These are phyloP conservation scores for Ascochyta lentis DNA, from an alignment of 2,329 filamentous ascomycete genomes.

Conservation along the genomic window DNA sequence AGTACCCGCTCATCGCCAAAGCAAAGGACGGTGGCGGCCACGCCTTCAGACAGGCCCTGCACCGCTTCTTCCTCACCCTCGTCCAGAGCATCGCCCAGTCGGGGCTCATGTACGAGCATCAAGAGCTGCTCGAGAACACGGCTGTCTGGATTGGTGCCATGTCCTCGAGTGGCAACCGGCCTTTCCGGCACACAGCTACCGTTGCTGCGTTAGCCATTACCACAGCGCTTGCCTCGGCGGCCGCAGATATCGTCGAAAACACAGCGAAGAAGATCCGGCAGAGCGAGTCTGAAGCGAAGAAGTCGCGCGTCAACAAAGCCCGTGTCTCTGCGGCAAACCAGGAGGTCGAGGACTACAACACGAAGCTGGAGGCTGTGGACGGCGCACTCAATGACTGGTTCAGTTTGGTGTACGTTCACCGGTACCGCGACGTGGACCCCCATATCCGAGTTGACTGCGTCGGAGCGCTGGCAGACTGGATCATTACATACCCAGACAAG, in stretches of 20 bases:
- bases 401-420: conserved; percentile 90
- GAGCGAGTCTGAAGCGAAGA: conserved; percentile 77
- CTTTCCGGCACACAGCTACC: conserved; percentile 93
- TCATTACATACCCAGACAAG: conserved; percentile 79
- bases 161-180: conserved; percentile 84
- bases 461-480: conserved; percentile 86
- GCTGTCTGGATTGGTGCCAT: conserved; percentile 89
- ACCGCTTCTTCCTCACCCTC: conserved; percentile 79
- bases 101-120: conserved; percentile 79
- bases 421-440: conserved; percentile 92
- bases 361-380: conserved; percentile 73
- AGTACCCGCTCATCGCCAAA: conserved; percentile 90
- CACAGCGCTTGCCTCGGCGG: conserved; percentile 76
- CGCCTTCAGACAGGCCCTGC: conserved; percentile 78
- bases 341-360: conserved; percentile 72
- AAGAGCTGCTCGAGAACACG: conserved; percentile 82
- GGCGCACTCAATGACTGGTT: conserved; percentile 83
- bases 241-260: conserved; percentile 72
- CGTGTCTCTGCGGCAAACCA: conserved; percentile 76
- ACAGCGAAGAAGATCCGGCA: conserved; percentile 80
- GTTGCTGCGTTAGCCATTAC: conserved; percentile 82
- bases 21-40: conserved; percentile 76
- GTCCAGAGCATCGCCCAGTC: conserved; percentile 81
- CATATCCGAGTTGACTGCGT: conserved; percentile 89
- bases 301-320: conserved; percentile 76